phyloP scores from a whole-genome alignment of 75 land plant species.

The Gnetum montanum region DNA sequence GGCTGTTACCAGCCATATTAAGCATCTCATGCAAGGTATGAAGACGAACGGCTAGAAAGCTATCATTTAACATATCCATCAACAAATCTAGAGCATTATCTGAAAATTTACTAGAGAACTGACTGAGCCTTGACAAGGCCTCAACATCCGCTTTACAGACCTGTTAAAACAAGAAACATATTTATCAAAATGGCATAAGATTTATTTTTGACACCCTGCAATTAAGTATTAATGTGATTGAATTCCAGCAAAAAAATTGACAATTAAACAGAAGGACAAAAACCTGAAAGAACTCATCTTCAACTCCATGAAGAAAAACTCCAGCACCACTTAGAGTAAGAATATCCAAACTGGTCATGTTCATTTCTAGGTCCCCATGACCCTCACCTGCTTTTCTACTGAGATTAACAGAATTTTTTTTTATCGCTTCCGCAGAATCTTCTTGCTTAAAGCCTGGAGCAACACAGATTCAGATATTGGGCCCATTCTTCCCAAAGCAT shows the following conservation, averaged over 20 bases:
- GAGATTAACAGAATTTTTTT: conserved; percentile 5
- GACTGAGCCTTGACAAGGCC: conserved; percentile 30
- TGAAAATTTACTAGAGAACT: conserved; percentile 40
- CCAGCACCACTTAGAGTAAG: conserved; percentile 48
- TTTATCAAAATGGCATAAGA: neutral
- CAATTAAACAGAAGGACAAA: neutral
- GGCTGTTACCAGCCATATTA: conserved; percentile 28
- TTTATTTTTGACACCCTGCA: neutral
- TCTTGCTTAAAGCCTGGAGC: conserved; percentile 58
- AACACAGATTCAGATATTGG: conserved; percentile 43
- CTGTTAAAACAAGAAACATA: conserved; percentile 19
- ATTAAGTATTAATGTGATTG: too few species aligned
- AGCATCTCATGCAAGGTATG: conserved; percentile 46
- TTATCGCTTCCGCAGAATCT: conserved; percentile 14
- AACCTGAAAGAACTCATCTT: conserved; percentile 50
- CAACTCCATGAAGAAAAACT: conserved; percentile 68
- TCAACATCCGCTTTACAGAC: conserved; percentile 50
- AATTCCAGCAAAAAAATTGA: neutral
- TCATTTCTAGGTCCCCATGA: conserved; percentile 7
- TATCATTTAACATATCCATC: conserved; percentile 77
- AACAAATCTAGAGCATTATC: conserved; percentile 28
- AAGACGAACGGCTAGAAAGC: conserved; percentile 35
- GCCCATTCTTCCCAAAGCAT: conserved; percentile 40
- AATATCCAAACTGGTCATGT: conserved; percentile 9
- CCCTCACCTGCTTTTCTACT: conserved; percentile 4